A percentile compares a stretch with the other conserved stretches of the same genome.
These are phyloP conservation scores for Malus orientalis DNA, from an alignment of 306 rosid genomes.

Conservation along the genomic window DNA sequence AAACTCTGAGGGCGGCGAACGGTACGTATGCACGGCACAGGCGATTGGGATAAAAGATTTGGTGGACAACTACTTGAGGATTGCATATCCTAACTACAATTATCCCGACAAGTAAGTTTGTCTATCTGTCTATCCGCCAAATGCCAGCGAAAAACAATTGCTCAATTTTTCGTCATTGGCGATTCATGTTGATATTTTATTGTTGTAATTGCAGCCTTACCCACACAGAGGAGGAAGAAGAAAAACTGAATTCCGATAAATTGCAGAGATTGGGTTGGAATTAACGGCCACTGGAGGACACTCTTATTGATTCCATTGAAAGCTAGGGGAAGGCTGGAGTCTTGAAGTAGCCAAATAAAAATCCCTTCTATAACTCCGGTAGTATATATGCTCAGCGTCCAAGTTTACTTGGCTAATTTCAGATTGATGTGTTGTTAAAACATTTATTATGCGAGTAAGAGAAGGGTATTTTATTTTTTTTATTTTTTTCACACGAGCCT, in stretches of 20 bases:
- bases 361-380: too few relatives aligned
- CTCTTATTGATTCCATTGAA: conserved; percentile 7
- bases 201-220: background rate
- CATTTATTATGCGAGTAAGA: too few relatives aligned
- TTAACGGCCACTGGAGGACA: conserved; percentile 27
- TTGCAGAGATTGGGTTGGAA: conserved; percentile 49
- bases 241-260: conserved; percentile 25
- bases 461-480: too few relatives aligned
- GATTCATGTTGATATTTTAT: background rate
- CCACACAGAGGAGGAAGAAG: background rate
- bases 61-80: conserved; percentile 31
- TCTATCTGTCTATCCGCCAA: too few relatives aligned
- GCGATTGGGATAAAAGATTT: conserved; percentile 9
- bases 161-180: too few relatives aligned
- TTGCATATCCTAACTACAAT: conserved; percentile 32
- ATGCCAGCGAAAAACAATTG: background rate
- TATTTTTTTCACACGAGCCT: too few relatives aligned
- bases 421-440: too few relatives aligned
- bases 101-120: conserved; percentile 37
- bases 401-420: too few relatives aligned
- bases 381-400: too few relatives aligned
- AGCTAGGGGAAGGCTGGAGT: conserved; percentile 13
- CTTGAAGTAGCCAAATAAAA: background rate
- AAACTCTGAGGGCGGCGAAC: conserved; percentile 37
- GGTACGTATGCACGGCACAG: conserved; percentile 38